These are phyloP conservation scores for Melocanna baccifera DNA, from an alignment of 176 grass and related monocot genomes.

Conservation along the genomic window DNA sequence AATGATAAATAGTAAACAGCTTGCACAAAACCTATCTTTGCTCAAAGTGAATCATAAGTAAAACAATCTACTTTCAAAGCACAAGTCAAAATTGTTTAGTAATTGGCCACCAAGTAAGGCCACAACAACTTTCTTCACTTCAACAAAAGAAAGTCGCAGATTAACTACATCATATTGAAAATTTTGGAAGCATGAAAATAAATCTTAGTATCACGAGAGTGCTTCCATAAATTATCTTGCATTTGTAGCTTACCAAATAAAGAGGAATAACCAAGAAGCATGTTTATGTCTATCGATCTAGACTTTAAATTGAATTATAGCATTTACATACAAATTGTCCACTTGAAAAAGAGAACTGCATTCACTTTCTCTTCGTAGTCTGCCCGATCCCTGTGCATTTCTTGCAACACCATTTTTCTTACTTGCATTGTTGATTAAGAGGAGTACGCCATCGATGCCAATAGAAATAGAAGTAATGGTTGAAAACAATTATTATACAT, in stretches of 20 bases:
- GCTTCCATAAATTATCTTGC: not conserved
- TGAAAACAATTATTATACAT: not conserved
- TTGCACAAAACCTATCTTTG: not conserved
- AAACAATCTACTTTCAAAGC: slow-evolving; percentile 1
- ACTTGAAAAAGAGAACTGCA: slow-evolving; percentile 30
- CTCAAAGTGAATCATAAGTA: not conserved
- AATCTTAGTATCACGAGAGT: not conserved
- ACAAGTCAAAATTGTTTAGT: not conserved
- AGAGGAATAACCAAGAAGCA: not conserved
- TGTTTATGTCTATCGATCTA: not conserved
- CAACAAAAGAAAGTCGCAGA: not conserved
- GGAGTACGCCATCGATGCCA: no score
- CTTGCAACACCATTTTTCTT: slow-evolving; percentile 62
- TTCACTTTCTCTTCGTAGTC: slow-evolving; percentile 74
- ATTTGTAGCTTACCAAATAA: not conserved
- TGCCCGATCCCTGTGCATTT: slow-evolving; percentile 49
- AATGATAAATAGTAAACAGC: not conserved
- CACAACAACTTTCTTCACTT: not conserved
- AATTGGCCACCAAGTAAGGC: not conserved
- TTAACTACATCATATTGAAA: not conserved
- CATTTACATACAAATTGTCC: not conserved
- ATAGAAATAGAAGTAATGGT: not conserved
- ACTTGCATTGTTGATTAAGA: slow-evolving; percentile 57
- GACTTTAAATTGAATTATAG: not conserved
- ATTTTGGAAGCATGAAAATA: not conserved